These are phyloP conservation scores for Pseudocercospora crystallina DNA, from an alignment of 2,329 filamentous ascomycete species.

Conservation along the genomic window DNA sequence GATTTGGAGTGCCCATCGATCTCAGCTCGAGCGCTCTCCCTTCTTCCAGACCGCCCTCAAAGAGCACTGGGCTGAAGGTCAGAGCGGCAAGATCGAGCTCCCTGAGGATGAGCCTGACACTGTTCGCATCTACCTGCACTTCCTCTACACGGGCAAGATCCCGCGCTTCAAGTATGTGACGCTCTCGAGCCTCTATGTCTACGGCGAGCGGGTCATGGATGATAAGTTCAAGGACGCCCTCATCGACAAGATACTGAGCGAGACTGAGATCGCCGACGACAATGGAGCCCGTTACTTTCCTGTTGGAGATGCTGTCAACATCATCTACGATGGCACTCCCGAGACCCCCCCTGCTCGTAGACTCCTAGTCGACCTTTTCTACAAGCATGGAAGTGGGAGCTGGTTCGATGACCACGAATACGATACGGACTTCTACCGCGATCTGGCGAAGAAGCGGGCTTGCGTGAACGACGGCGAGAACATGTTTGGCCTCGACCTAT, in stretches of 20 bases:
- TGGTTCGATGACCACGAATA: background rate
- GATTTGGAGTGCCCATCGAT: no score
- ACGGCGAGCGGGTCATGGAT: constrained; percentile 13
- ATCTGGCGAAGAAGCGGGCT: background rate
- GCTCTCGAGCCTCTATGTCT: constrained; percentile 1
- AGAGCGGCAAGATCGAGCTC: constrained; percentile 3
- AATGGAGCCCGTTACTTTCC: background rate
- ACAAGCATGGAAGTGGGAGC: no score
- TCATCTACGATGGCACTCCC: background rate
- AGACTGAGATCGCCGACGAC: background rate
- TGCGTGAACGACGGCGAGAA: no score
- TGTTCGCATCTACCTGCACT: constrained; percentile 4
- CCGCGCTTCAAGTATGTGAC: no score
- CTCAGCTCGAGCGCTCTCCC: background rate
- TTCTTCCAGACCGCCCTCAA: constrained; percentile 13
- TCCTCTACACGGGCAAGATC: constrained; percentile 3
- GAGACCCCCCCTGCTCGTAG: background rate
- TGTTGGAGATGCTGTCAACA: background rate
- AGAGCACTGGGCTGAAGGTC: constrained; percentile 11
- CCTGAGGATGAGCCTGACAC: constrained; percentile 8
- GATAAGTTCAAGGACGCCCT: background rate
- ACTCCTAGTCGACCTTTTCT: background rate
- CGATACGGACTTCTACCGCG: background rate
- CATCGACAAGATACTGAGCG: background rate
- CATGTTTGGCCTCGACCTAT: no score